Evolutionary conservation across 108 stramenopile species (phyloP).

Genomic region (Skeletonema potamos): DNA sequence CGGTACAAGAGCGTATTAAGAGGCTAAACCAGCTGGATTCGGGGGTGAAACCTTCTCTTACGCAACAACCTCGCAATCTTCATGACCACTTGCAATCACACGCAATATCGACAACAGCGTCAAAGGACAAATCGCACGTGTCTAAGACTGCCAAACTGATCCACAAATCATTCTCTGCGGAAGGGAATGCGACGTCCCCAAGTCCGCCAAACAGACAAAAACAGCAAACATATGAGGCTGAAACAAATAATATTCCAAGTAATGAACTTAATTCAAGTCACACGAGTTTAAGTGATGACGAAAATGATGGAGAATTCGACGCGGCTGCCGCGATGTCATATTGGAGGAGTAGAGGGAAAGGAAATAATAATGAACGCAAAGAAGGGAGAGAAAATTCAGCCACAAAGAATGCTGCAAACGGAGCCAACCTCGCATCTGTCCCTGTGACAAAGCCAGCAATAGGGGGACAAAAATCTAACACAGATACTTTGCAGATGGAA

Average conservation of each 20-base stretch:
- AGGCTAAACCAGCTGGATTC: not conserved
- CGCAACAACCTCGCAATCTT: not conserved
- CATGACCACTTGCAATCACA: not conserved
- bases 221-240: not conserved
- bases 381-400: not conserved
- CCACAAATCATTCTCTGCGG: constrained; percentile 12
- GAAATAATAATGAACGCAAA: not conserved
- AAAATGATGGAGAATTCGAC: not conserved
- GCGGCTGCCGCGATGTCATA: not conserved
- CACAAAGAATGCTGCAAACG: not conserved
- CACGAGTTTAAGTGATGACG: not conserved
- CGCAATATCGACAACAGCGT: not conserved
- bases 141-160: constrained; percentile 16
- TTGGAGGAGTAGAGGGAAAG: not conserved
- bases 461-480: not conserved
- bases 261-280: not conserved
- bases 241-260: not conserved
- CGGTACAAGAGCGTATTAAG: not conserved
- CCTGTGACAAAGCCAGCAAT: not conserved
- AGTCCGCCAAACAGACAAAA: not conserved
- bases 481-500: not conserved
- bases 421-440: not conserved
- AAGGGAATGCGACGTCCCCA: not conserved
- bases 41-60: not conserved
- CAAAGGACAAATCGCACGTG: constrained; percentile 4